Conservation (phyloP, 805 yeast genomes). For the Candida peoriensis region DNA sequence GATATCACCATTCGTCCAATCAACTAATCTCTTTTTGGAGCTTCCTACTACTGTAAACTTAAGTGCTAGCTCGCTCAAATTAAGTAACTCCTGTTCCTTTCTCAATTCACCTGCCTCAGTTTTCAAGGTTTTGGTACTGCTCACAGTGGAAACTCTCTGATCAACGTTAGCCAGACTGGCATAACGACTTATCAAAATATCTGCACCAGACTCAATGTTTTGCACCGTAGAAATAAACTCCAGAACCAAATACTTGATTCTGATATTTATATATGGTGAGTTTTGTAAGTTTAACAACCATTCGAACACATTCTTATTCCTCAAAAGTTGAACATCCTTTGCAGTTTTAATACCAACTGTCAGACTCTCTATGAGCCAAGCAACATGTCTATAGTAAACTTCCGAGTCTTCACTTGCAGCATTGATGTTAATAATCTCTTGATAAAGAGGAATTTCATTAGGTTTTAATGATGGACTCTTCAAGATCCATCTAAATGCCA, state of each 20-base stretch:
- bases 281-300: constrained; percentile 53
- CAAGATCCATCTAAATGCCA: constrained; percentile 60
- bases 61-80: constrained; percentile 40
- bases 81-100: constrained; percentile 30
- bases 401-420: constrained; percentile 35
- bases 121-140: constrained; percentile 1
- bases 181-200: constrained; percentile 52
- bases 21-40: constrained; percentile 49
- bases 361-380: constrained; percentile 60
- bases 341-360: constrained; percentile 40
- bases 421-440: constrained; percentile 25
- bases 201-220: constrained; percentile 52
- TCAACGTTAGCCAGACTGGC: constrained; percentile 41
- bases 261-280: constrained; percentile 43
- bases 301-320: constrained; percentile 56
- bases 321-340: constrained; percentile 49
- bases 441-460: constrained; percentile 41
- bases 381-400: constrained; percentile 49
- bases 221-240: constrained; percentile 43
- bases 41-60: constrained; percentile 38
- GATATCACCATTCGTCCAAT: constrained; percentile 57
- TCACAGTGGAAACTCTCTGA: constrained; percentile 12
- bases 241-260: constrained; percentile 35
- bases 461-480: constrained; percentile 33
- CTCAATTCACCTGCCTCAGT: constrained; percentile 10